Evolutionary conservation across 2,329 filamentous ascomycete species (phyloP).

Genomic region (Huntiella moniliformis): DNA sequence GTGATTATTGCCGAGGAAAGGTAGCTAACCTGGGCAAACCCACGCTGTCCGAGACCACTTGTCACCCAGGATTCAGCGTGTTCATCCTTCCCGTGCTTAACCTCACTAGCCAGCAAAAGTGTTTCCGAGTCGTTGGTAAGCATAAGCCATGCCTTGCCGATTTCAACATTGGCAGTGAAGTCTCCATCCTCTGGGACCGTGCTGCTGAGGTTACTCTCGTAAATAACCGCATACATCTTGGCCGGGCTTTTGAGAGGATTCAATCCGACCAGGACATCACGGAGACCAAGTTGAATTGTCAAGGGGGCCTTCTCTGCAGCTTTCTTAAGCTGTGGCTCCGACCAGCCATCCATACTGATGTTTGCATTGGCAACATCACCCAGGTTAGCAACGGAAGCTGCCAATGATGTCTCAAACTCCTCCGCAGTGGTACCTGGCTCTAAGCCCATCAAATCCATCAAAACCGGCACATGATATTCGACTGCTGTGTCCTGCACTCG

Average conservation of each 20-base stretch:
- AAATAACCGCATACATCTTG: slow-evolving; percentile 61
- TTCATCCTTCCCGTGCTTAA: neutral
- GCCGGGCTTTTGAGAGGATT: slow-evolving; percentile 61
- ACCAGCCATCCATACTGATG: slow-evolving; percentile 16
- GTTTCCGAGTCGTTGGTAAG: slow-evolving; percentile 51
- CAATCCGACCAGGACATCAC: slow-evolving; percentile 66
- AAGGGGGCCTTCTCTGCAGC: slow-evolving; percentile 30
- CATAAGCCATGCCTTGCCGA: slow-evolving; percentile 67
- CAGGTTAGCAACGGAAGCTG: slow-evolving; percentile 61
- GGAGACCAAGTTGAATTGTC: slow-evolving; percentile 54
- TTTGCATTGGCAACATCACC: slow-evolving; percentile 42
- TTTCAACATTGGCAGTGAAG: slow-evolving; percentile 43
- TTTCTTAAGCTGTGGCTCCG: slow-evolving; percentile 14
- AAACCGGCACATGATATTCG: slow-evolving; percentile 75
- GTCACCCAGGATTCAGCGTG: slow-evolving; percentile 28
- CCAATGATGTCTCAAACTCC: slow-evolving; percentile 56
- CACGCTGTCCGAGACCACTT: slow-evolving; percentile 34
- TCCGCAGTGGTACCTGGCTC: slow-evolving; percentile 47
- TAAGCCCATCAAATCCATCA: slow-evolving; percentile 63
- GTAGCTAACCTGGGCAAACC: slow-evolving; percentile 73
- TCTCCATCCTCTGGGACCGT: slow-evolving; percentile 45
- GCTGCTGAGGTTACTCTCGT: slow-evolving; percentile 55
- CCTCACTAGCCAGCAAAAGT: slow-evolving; percentile 16
- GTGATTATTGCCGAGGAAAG: slow-evolving; percentile 62
- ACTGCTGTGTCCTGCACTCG: slow-evolving; percentile 67